Evolutionary conservation across 768 basidiomycete genomes (phyloP).

Genomic region (Kockovaella imperatae): DNA sequence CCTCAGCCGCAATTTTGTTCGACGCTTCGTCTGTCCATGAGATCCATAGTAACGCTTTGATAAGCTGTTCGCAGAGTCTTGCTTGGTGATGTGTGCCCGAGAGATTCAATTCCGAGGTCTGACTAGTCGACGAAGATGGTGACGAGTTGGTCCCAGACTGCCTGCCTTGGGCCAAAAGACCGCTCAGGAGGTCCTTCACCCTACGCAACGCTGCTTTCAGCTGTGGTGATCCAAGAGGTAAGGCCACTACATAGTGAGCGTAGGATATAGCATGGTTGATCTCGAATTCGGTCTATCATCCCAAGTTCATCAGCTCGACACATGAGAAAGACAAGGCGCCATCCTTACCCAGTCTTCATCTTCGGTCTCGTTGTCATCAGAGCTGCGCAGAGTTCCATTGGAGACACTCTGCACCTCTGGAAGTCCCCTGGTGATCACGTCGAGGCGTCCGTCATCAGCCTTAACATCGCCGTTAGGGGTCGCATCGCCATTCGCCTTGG

Average conservation of each 20-base stretch:
- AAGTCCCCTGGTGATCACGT: conserved; percentile 15
- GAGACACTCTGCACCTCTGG: conserved; percentile 4
- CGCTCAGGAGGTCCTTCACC: conserved; percentile 19
- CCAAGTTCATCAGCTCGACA: not conserved
- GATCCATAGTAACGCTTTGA: conserved; percentile 31
- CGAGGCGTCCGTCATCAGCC: conserved; percentile 3
- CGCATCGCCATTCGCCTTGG: not conserved
- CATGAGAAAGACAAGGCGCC: not conserved
- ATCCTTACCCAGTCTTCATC: conserved; percentile 37
- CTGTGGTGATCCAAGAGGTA: conserved; percentile 16
- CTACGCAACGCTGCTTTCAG: conserved; percentile 15
- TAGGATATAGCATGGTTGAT: conserved; percentile 41
- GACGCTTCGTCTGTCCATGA: conserved; percentile 11
- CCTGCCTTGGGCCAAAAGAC: conserved; percentile 18
- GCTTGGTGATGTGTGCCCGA: conserved; percentile 13
- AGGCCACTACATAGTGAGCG: conserved; percentile 35
- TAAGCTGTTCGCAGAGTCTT: conserved; percentile 20
- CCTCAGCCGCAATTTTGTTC: conserved; percentile 9
- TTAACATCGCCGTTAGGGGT: not conserved
- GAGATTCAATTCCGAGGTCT: not conserved
- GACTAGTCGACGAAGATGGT: conserved; percentile 22
- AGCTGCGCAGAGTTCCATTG: too few relatives aligned
- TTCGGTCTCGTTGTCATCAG: conserved; percentile 10
- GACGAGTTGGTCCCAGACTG: conserved; percentile 1
- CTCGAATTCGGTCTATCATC: conserved; percentile 19